Evolutionary conservation across 106 monocot genomes (phyloP).

Genomic region (Narthecium ossifragum): DNA sequence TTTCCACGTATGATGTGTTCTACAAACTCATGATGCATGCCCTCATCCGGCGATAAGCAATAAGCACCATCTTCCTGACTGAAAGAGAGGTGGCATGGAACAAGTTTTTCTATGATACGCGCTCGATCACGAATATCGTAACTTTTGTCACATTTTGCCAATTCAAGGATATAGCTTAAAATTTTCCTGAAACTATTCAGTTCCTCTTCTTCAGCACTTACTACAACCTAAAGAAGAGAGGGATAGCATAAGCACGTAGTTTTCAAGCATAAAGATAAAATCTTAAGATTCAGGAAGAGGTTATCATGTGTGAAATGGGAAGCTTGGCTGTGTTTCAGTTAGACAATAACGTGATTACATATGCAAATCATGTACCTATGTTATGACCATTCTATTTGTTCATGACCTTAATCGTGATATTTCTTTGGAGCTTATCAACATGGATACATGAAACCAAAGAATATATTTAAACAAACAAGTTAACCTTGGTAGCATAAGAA

Average conservation of each 20-base stretch:
- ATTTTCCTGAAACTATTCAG: slow-evolving; percentile 31
- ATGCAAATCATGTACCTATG: too few species aligned
- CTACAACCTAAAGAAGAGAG: slow-evolving; percentile 38
- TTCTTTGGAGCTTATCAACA: too few species aligned
- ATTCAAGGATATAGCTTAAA: slow-evolving; percentile 59
- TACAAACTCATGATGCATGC: slow-evolving; percentile 20
- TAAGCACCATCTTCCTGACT: slow-evolving; percentile 10
- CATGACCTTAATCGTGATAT: too few species aligned
- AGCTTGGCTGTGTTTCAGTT: too few species aligned
- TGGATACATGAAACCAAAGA: too few species aligned
- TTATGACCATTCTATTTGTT: too few species aligned
- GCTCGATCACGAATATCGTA: slow-evolving; percentile 92
- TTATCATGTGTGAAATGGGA: too few species aligned
- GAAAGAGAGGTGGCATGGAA: slow-evolving; percentile 4
- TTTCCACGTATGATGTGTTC: slow-evolving; percentile 40
- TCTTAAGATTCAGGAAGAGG: too few species aligned
- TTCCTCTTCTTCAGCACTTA: slow-evolving; percentile 38
- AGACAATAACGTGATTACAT: too few species aligned
- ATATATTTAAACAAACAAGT: not conserved
- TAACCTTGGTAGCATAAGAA: too few species aligned
- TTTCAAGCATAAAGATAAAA: too few species aligned
- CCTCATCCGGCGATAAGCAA: slow-evolving; percentile 7
- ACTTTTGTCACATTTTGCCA: slow-evolving; percentile 63
- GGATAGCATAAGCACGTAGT: too few species aligned
- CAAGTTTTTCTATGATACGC: slow-evolving; percentile 53